Evolutionary conservation across 2,329 filamentous ascomycete species (phyloP), one percentile per base, ranked within the genome.

Genomic region (Colletotrichum kahawae): DNA sequence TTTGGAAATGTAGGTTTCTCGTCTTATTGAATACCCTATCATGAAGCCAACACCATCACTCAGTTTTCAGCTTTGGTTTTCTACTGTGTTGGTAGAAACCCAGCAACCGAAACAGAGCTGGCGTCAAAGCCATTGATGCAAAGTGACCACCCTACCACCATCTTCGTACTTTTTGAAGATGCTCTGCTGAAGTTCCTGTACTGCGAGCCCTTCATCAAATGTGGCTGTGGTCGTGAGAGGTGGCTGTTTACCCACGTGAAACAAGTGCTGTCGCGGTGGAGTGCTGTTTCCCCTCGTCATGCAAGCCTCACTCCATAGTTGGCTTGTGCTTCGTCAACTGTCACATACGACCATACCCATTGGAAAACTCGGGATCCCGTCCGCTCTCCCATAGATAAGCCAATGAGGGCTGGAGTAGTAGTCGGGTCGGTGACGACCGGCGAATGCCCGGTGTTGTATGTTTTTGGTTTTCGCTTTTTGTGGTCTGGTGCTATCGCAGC

Each of bases 281-380:
- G 43, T 21, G n/a, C 43, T 51, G 43, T 13, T 51, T 48, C 6
- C 5, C 18, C 43, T 13, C n/a, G n/a, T 21, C n/a, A 21, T 10
- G 1, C 3, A 12, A 48, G 43, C n/a, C 18, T n/a, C n/a, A n/a
- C n/a, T 48, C 10, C 43, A 48, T 48, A 13, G 10, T 21, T 5
- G 18, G 10, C 18, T 21, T 21, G 5, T 48, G 43, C 10, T 13
- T 48, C 3, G 0, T 4, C 0, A 0, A 4, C 5, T 0, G 5
- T 13, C n/a, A 51, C 43, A 51, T 51, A 51, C 43, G n/a, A 51
- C 43, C 43, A 51, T 51, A 51, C n/a, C 43, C 43, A 51, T 51
- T 51, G 43, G 43, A 51, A 21, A 51, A 51, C 43, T 51, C 43
- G 43, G 43, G 43, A 51, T 51, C 43, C 43, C 43, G 43, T 51